Evolutionary conservation across 1,284 basidiomycete genomes (phyloP).

Genomic region (Volvariella surrecta): DNA sequence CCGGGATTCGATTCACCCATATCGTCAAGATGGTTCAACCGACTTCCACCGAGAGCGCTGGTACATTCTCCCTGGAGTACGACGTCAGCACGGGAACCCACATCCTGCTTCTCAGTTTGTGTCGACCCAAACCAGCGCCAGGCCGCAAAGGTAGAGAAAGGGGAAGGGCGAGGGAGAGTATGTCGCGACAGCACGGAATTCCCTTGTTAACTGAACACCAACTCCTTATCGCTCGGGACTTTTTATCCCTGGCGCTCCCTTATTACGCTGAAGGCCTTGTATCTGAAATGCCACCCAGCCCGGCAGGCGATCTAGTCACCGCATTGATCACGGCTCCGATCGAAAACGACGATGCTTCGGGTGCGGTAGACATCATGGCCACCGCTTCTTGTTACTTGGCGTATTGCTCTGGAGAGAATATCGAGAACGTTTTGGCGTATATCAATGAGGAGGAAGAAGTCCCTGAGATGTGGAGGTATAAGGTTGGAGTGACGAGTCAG

Average conservation of each 20-base stretch:
- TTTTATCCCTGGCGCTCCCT: constrained; percentile 10
- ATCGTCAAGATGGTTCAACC: constrained; percentile 9
- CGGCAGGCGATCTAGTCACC: constrained; percentile 4
- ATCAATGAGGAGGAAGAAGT: constrained; percentile 14
- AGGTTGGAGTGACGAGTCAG: constrained; percentile 4
- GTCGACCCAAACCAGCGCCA: neutral
- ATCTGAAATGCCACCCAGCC: constrained; percentile 1
- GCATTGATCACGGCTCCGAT: constrained; percentile 10
- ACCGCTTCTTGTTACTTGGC: constrained; percentile 10
- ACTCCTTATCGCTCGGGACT: constrained; percentile 8
- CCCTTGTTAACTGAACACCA: constrained; percentile 10
- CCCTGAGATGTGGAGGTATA: constrained; percentile 13
- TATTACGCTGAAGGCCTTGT: constrained; percentile 7
- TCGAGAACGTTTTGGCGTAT: constrained; percentile 12
- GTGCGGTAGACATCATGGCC: constrained; percentile 9
- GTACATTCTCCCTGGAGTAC: constrained; percentile 1
- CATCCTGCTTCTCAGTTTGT: constrained; percentile 2
- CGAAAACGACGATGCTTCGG: constrained; percentile 1
- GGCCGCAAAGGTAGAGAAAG: neutral
- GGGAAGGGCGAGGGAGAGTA: neutral
- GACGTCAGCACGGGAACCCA: constrained; percentile 7
- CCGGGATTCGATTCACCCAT: constrained; percentile 7
- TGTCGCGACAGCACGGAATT: neutral
- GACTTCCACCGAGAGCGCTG: constrained; percentile 1
- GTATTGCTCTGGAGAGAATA: constrained; percentile 14